phyloP scores from a whole-genome alignment of 1,284 basidiomycete genomes.

The Tremellales sp. region DNA sequence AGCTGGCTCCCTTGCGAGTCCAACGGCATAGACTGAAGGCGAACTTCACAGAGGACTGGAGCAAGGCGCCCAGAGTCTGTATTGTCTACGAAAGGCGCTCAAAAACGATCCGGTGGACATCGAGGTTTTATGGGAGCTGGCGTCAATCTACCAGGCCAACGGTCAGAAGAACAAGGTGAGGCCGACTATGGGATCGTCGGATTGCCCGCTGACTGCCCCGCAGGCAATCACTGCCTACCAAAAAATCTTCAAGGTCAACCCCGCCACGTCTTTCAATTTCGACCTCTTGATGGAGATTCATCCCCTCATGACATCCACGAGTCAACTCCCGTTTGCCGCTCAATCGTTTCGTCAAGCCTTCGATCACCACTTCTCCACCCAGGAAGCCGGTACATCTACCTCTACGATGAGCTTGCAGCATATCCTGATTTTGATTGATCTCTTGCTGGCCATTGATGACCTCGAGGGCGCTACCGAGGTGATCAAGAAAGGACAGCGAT shows the following conservation, averaged over 20 bases:
- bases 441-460: constrained; percentile 68
- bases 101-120: constrained; percentile 75
- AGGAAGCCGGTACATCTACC: constrained; percentile 14
- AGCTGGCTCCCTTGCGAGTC: constrained; percentile 13
- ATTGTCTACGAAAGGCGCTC: constrained; percentile 83
- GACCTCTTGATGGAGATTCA: constrained; percentile 75
- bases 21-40: neutral
- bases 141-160: constrained; percentile 71
- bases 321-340: constrained; percentile 63
- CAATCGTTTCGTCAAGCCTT: constrained; percentile 63
- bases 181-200: too few relatives aligned
- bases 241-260: constrained; percentile 58
- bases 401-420: constrained; percentile 48
- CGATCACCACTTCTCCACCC: constrained; percentile 47
- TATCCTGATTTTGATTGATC: constrained; percentile 71
- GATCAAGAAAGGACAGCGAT: constrained; percentile 73
- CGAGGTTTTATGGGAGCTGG: constrained; percentile 86
- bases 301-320: constrained; percentile 67
- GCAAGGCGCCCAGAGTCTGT: constrained; percentile 70
- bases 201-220: neutral
- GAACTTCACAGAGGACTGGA: constrained; percentile 11
- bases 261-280: constrained; percentile 73
- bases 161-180: constrained; percentile 64
- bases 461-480: constrained; percentile 66
- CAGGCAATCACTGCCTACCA: constrained; percentile 73